Evolutionary conservation across 345 rosid genomes (phyloP), one percentile per base, ranked within the genome.

Genomic region (Lepidium sativum): DNA sequence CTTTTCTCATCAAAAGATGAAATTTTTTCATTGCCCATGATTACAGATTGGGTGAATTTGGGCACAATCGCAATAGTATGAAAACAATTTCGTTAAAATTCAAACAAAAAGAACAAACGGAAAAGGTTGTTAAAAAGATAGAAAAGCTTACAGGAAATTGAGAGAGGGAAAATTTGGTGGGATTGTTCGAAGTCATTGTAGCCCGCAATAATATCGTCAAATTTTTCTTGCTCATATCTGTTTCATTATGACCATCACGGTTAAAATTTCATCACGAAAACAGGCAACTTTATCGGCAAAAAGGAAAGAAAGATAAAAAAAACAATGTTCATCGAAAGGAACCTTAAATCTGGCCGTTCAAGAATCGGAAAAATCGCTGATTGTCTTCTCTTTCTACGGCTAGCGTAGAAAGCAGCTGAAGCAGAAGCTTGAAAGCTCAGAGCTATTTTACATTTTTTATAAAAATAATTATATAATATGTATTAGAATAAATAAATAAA

Each of bases 181-280:
- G 53, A 63, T 84, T 70, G 69, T 47, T 42, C 9, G 86, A 84
- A 35, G 79, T 80, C 92, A 89, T 89, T 72, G 84, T 81, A 20
- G 92, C 77, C 23, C 98, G 81, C 84, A 89, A 33, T 48, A 89
- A 74, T 68, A 92, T 79, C 54, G 89, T 80, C 64, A 85, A 67
- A 7, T 79, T 80, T 70, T 78, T 85, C 85, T 83, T 92, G 85
- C 80, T 89, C 98, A 92, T 87, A 38, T 74, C 74, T 74, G 50
- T 47, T 51, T 20, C 49, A 55, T 21, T 27, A 39, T 56, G 9
- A 54, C 47, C 34, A 54, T 20, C 37, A 50, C 7, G 37, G 33
- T 54, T 55, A 33, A 21, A 6, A 16, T 49, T 49, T 38, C 29
- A 57, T 31, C 18, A 48, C 32, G 4, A 68, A 37, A 57, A 1